phyloP scores from a whole-genome alignment of 2,329 filamentous ascomycete genomes.

The Pyrenophora tritici-repentis region DNA sequence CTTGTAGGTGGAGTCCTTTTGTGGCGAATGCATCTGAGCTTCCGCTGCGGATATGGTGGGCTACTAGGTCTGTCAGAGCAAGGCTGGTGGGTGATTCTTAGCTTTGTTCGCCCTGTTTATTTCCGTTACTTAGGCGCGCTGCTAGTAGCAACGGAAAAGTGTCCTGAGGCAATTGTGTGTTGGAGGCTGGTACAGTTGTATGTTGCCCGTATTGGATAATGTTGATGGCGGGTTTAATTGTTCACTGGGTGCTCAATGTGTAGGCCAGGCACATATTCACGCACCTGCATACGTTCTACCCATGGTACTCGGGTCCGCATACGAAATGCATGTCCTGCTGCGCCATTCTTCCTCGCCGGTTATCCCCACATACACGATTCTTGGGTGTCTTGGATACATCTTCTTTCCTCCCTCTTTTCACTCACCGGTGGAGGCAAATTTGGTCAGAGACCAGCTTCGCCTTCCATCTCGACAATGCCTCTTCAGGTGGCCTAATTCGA shows the following conservation, averaged over 20 bases:
- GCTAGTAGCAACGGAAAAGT: no score
- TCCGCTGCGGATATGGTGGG: constrained; percentile 8
- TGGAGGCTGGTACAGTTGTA: no score
- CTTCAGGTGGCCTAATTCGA: not conserved
- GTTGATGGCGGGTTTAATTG: no score
- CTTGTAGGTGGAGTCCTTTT: constrained; percentile 4
- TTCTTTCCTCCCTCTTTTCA: not conserved
- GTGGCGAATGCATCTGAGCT: constrained; percentile 8
- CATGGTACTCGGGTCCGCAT: not conserved
- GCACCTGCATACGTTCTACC: not conserved
- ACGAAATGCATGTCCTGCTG: not conserved
- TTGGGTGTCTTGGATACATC: not conserved
- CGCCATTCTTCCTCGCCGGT: not conserved
- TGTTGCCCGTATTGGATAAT: not conserved
- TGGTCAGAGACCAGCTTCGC: constrained; percentile 18
- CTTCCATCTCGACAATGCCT: constrained; percentile 7
- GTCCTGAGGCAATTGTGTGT: no score
- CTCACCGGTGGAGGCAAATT: constrained; percentile 6
- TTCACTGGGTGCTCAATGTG: no score
- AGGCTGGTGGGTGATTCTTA: not conserved
- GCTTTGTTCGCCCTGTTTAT: no score
- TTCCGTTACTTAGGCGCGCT: no score
- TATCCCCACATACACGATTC: not conserved
- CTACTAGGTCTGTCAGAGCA: no score
- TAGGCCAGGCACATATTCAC: no score